These are phyloP conservation scores for Schizochytrium sp. DNA, from an alignment of 108 stramenopile species.

Conservation along the genomic window DNA sequence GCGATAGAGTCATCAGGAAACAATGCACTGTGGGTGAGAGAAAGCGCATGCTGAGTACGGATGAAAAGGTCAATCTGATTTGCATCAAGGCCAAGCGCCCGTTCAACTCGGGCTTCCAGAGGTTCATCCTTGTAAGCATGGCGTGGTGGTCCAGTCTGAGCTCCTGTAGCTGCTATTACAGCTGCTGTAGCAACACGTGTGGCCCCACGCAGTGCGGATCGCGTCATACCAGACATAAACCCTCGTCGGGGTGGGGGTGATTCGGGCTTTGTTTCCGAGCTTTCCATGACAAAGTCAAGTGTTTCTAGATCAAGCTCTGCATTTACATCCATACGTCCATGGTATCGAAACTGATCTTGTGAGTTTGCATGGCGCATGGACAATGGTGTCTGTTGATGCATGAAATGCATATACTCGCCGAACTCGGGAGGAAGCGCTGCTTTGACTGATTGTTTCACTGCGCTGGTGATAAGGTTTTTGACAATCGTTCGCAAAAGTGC, in stretches of 20 bases:
- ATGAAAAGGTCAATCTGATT: slow-evolving; percentile 33
- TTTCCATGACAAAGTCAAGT: slow-evolving; percentile 54
- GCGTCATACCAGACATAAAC: background rate
- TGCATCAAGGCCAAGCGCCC: slow-evolving; percentile 27
- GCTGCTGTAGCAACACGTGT: background rate
- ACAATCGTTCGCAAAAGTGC: slow-evolving; percentile 58
- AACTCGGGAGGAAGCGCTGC: slow-evolving; percentile 54
- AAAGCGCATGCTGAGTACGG: slow-evolving; percentile 45
- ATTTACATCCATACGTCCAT: slow-evolving; percentile 43
- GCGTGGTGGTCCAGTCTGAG: background rate
- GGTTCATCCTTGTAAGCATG: slow-evolving; percentile 39
- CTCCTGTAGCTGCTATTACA: slow-evolving; percentile 20
- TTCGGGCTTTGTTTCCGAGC: background rate
- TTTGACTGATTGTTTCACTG: slow-evolving; percentile 23
- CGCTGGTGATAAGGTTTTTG: slow-evolving; percentile 29
- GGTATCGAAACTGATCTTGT: slow-evolving; percentile 37
- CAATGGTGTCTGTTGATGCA: background rate
- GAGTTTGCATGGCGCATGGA: background rate
- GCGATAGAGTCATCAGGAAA: slow-evolving; percentile 32
- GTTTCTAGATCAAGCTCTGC: slow-evolving; percentile 38
- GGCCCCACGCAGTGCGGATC: slow-evolving; percentile 35
- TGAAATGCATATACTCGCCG: slow-evolving; percentile 52
- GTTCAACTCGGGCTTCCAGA: background rate
- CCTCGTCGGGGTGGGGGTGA: background rate
- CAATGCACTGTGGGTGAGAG: slow-evolving; percentile 29